Percentiles rank a stretch among this genome's conserved stretches.
These are phyloP conservation scores for Circinella umbellata DNA, from an alignment of 371 early-diverging fungal genomes.

Conservation along the genomic window DNA sequence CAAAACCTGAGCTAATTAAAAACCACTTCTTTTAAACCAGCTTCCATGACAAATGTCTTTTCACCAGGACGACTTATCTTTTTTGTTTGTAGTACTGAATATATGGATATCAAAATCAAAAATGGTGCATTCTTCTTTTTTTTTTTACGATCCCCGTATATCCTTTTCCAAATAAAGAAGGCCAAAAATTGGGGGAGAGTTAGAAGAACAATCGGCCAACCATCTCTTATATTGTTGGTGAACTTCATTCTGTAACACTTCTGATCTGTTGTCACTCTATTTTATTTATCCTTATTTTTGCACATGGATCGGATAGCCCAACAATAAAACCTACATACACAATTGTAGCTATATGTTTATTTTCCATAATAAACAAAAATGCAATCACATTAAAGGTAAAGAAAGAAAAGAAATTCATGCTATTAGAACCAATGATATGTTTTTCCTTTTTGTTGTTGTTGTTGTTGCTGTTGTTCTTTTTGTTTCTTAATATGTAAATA, in stretches of 20 bases:
- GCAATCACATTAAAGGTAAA: not conserved
- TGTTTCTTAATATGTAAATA: no score
- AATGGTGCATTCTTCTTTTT: no score
- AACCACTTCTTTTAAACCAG: no score
- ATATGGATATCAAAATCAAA: no score
- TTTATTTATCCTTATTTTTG: constrained; percentile 40
- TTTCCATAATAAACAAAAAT: not conserved
- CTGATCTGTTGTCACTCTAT: not conserved
- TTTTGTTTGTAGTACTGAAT: no score
- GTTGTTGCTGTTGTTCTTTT: no score
- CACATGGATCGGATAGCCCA: constrained; percentile 81
- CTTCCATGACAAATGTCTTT: no score
- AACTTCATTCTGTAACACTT: not conserved
- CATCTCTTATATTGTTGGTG: not conserved
- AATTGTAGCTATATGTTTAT: not conserved
- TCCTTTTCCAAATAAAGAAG: constrained; percentile 1
- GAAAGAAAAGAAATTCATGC: no score
- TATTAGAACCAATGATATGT: not conserved
- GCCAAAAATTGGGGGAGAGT: no score
- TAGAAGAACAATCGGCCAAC: not conserved
- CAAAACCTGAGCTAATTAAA: no score
- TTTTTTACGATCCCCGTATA: not conserved
- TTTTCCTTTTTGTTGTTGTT: not conserved
- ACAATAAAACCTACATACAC: constrained; percentile 70
- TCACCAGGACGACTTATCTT: no score